Conservation (phyloP, 202 grass and related monocot genomes). For the Carex sylvatica region DNA sequence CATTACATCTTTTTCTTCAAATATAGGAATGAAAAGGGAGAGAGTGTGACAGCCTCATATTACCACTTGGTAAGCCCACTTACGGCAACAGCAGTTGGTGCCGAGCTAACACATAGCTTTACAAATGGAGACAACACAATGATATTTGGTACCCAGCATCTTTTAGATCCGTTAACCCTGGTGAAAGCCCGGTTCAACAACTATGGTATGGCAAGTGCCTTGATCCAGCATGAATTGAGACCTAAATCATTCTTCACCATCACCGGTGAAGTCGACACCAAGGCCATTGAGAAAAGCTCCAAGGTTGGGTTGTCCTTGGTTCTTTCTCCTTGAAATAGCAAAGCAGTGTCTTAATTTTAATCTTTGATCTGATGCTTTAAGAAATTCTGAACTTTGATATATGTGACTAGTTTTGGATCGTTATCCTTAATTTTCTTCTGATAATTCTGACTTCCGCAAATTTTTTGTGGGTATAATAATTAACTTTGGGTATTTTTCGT, state of each 20-base stretch:
- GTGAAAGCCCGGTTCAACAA: conserved; percentile 75
- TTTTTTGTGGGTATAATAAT: background rate
- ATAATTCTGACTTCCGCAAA: background rate
- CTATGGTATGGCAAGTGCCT: conserved; percentile 47
- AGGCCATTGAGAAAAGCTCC: conserved; percentile 76
- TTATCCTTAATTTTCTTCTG: background rate
- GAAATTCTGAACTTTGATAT: background rate
- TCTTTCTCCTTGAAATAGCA: conserved; percentile 50
- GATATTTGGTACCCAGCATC: conserved; percentile 61
- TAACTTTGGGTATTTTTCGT: too few species aligned
- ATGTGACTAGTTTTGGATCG: background rate
- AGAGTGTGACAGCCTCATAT: conserved; percentile 56
- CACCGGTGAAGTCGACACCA: conserved; percentile 69
- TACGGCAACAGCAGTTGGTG: conserved; percentile 59
- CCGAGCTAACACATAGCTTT: conserved; percentile 67
- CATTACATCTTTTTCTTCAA: background rate
- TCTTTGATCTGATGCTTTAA: background rate
- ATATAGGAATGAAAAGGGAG: conserved; percentile 65
- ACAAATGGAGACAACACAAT: conserved; percentile 59
- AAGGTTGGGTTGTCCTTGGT: conserved; percentile 71
- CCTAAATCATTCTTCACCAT: conserved; percentile 77
- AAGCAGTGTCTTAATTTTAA: background rate
- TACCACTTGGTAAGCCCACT: conserved; percentile 54
- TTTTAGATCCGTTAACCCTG: conserved; percentile 55
- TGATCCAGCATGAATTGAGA: conserved; percentile 74